Conservation (phyloP, 1,284 basidiomycete genomes). For the Fomes fomentarius region DNA sequence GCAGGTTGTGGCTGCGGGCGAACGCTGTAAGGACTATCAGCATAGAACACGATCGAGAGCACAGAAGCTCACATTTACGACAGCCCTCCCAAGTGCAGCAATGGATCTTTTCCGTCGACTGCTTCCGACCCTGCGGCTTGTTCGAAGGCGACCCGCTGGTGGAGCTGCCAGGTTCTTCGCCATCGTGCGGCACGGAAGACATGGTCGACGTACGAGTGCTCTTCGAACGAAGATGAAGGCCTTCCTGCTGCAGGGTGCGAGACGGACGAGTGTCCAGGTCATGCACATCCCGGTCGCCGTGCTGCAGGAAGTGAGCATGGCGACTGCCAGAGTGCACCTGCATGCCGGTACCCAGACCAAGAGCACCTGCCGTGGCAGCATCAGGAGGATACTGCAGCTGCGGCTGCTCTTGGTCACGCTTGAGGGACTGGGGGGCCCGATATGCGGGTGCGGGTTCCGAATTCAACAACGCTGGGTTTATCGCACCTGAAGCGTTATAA, state of each 20-base stretch:
- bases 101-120: background rate
- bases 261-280: too few species aligned
- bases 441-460: background rate
- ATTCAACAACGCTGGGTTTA: background rate
- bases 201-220: too few species aligned
- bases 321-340: background rate
- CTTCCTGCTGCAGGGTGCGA: too few species aligned
- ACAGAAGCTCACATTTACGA: background rate
- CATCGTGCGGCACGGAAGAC: too few species aligned
- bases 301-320: too few species aligned
- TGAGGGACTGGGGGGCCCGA: background rate
- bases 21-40: background rate
- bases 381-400: background rate
- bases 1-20: constrained; percentile 1
- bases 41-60: background rate
- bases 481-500: background rate
- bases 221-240: too few species aligned
- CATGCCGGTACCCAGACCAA: constrained; percentile 10
- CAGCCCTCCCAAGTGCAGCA: constrained; percentile 1
- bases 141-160: too few species aligned
- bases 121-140: background rate
- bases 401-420: constrained; percentile 8
- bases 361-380: constrained; percentile 11
- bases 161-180: too few species aligned
- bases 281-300: too few species aligned